Conservation (phyloP, 441 rosid genomes). For the Biscutella laevigata region DNA sequence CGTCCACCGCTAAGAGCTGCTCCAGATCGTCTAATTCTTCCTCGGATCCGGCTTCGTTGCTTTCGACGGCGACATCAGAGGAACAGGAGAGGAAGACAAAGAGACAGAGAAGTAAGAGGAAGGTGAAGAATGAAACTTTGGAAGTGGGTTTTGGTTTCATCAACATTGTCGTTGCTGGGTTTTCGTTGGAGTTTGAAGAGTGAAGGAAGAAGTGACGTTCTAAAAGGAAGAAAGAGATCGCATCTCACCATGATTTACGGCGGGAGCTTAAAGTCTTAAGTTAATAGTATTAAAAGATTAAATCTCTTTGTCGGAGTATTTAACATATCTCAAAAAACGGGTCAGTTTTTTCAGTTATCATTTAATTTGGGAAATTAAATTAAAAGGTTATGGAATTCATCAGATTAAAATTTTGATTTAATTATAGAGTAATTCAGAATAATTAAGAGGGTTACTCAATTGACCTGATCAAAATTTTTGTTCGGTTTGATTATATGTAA, state of each 20-base stretch:
- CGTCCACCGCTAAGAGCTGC: slow-evolving; percentile 60
- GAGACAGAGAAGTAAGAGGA: slow-evolving; percentile 34
- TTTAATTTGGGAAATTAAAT: no score
- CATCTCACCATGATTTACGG: slow-evolving; percentile 11
- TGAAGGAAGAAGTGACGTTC: slow-evolving; percentile 7
- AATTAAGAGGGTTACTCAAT: no score
- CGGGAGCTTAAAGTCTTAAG: background rate
- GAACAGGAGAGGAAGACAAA: slow-evolving; percentile 21
- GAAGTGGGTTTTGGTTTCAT: slow-evolving; percentile 32
- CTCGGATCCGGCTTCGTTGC: slow-evolving; percentile 22
- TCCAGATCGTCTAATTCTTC: slow-evolving; percentile 42
- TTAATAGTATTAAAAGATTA: background rate
- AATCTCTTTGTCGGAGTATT: background rate
- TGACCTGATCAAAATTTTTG: no score
- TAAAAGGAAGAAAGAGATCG: slow-evolving; percentile 9
- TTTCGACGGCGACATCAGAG: slow-evolving; percentile 32
- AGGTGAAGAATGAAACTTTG: slow-evolving; percentile 33
- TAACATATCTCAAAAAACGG: no score
- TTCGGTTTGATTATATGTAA: no score
- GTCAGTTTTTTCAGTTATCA: no score
- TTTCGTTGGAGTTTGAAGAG: slow-evolving; percentile 5
- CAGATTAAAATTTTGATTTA: no score
- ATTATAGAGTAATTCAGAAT: no score
- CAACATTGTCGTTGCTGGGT: slow-evolving; percentile 27
- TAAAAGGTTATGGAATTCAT: no score